phyloP scores from a whole-genome alignment of 495 filamentous ascomycete species.

The Baudoinia panamericana region DNA sequence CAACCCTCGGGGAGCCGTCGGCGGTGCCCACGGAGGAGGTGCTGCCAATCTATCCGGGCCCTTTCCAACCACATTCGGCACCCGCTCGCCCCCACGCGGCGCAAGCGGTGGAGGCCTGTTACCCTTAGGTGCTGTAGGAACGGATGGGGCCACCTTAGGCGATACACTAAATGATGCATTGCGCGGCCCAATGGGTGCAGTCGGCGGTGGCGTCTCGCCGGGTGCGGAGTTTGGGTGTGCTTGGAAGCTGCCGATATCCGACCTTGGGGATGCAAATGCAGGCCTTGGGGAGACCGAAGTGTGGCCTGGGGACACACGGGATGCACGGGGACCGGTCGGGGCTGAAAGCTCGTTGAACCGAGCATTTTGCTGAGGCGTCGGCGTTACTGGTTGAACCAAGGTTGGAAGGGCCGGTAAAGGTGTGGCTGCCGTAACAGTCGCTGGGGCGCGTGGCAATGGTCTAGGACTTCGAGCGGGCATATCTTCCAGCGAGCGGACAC shows the following conservation, averaged over 20 bases:
- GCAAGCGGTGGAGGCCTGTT: slow-evolving; percentile 23
- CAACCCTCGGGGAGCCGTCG: slow-evolving; percentile 13
- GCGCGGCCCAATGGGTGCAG: slow-evolving; percentile 23
- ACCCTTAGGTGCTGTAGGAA: slow-evolving; percentile 32
- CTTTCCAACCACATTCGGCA: neutral
- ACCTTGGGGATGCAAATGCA: slow-evolving; percentile 12
- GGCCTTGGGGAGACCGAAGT: slow-evolving; percentile 15
- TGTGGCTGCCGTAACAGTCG: neutral
- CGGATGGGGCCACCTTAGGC: slow-evolving; percentile 22
- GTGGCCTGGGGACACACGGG: slow-evolving; percentile 24
- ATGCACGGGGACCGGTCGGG: slow-evolving; percentile 18
- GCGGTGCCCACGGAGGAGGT: slow-evolving; percentile 13
- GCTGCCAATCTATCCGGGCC: slow-evolving; percentile 10
- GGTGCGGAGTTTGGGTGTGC: neutral
- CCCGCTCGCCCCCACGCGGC: slow-evolving; percentile 19
- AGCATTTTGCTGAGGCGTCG: slow-evolving; percentile 3
- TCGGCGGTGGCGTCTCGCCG: slow-evolving; percentile 15
- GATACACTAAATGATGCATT: slow-evolving; percentile 24
- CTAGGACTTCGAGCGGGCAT: neutral
- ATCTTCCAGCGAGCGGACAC: slow-evolving; percentile 12
- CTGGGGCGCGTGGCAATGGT: neutral
- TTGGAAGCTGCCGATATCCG: slow-evolving; percentile 1
- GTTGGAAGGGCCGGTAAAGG: slow-evolving; percentile 5
- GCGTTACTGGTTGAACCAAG: slow-evolving; percentile 11
- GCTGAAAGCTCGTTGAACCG: slow-evolving; percentile 8